Conservation (phyloP, 1,284 basidiomycete genomes). For the Papiliotrema nemorosa region DNA sequence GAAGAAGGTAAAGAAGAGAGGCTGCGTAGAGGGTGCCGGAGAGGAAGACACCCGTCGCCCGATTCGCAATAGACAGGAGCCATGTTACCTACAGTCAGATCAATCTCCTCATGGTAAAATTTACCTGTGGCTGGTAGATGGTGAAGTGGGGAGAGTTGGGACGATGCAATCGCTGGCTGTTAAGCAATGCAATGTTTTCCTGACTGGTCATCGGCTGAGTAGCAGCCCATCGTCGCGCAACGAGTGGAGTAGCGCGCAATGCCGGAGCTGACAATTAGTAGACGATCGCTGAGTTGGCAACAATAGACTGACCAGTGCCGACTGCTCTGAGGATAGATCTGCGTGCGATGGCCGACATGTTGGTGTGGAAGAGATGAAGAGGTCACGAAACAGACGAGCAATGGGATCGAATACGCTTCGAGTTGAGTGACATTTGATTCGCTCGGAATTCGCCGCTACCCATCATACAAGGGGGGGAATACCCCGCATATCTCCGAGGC, state of each 20-base stretch:
- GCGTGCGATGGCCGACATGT: no score
- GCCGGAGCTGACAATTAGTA: no score
- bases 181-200: conserved; percentile 58
- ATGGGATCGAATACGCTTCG: no score
- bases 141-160: conserved; percentile 90
- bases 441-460: no score
- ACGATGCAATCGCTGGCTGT: conserved; percentile 76
- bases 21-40: conserved; percentile 83
- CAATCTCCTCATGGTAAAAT: conserved; percentile 1
- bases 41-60: conserved; percentile 75
- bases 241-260: background rate
- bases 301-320: no score
- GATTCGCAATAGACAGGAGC: conserved; percentile 78
- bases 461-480: no score
- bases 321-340: no score
- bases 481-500: no score
- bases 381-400: no score
- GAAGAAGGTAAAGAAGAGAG: conserved; percentile 79
- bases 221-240: conserved; percentile 15
- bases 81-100: conserved; percentile 59
- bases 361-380: no score
- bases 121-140: conserved; percentile 90
- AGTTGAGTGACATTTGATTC: no score
- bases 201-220: conserved; percentile 34
- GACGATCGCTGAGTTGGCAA: no score